phyloP scores from a whole-genome alignment of 2,329 filamentous ascomycete species.

The Dryadomyces quercus-mongolicae region DNA sequence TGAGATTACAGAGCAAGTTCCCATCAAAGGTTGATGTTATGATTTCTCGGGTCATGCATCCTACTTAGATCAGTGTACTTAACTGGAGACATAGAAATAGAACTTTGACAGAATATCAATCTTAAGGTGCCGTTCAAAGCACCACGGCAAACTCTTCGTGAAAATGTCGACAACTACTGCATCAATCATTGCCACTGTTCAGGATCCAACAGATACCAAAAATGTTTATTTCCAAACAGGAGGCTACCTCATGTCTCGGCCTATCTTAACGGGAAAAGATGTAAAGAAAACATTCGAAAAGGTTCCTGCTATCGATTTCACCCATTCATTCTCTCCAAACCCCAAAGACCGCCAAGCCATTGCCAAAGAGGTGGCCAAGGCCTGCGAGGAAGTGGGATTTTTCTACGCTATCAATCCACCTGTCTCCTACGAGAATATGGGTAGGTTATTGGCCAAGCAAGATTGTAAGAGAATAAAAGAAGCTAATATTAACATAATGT shows the following conservation, averaged over 20 bases:
- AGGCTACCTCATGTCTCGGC: neutral
- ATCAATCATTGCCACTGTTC: neutral
- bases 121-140: too few relatives aligned
- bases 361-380: slow-evolving; percentile 2
- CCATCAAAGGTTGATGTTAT: neutral
- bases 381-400: slow-evolving; percentile 4
- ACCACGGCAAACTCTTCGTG: neutral
- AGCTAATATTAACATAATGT: neutral
- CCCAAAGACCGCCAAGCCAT: neutral
- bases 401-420: slow-evolving; percentile 3
- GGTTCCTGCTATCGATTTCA: slow-evolving; percentile 6
- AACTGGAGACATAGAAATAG: too few relatives aligned
- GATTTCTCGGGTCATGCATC: too few relatives aligned
- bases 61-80: too few relatives aligned
- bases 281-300: slow-evolving; percentile 7
- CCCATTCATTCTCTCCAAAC: slow-evolving; percentile 3
- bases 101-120: too few relatives aligned
- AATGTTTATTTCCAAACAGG: slow-evolving; percentile 3
- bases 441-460: neutral
- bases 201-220: slow-evolving; percentile 1
- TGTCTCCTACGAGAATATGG: slow-evolving; percentile 3
- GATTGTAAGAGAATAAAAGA: neutral
- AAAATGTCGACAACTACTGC: neutral
- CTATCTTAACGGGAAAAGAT: slow-evolving; percentile 5
- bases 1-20: neutral